Base-by-base conservation (phyloP, 306 rosid species). In the Lagenaria siceraria region DNA sequence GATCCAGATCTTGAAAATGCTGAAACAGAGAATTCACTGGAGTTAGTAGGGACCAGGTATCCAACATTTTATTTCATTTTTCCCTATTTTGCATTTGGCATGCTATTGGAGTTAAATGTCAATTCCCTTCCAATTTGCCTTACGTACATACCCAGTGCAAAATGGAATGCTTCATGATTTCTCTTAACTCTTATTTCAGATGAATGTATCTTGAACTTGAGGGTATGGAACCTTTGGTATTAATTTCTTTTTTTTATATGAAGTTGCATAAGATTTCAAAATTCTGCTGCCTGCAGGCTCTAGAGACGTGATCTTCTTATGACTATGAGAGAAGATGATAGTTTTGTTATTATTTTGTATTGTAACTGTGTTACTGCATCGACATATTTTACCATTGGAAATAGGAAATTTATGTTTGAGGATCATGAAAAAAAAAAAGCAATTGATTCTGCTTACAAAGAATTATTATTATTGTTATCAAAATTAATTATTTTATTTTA, bases 21-120 rank as follows among this genome's bases (percentile, higher is more conserved):
- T 78, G 82, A 66, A 83, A 82, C 87, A 52, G 79, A 77, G 62
- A 86, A 86, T 61, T 89, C 97, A 0, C 13, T 93, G 80, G 98
- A 93, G 84, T 80, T 93, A 19, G 92, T 93, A 4, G 81, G 62
- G n/a, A 90, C 96, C 15, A 93, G 97, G 98, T 93, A 85, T 78
- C 31, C 65, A 73, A 33, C 22, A 54, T 76, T 22, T 31, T 9
- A 62, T 38, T 19, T 52, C 36, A 36, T 12, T 27, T 14, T 71
- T 40, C 65, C 43, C 7, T 29, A 68, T 8, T 33, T 74, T 75
- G 18, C 22, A 35, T 33, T 55, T 60, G 64, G 52, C 54, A 22
- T 79, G 54, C 35, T 42, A n/a, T 42, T 42, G 55, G 19, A 69
- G 33, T 69, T 69, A 31, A 69, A 43, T 36, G 75, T 2, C 51